Evolutionary conservation across 805 yeast species (phyloP), one percentile per base, ranked within the genome.

Genomic region (Candida boidinii): DNA sequence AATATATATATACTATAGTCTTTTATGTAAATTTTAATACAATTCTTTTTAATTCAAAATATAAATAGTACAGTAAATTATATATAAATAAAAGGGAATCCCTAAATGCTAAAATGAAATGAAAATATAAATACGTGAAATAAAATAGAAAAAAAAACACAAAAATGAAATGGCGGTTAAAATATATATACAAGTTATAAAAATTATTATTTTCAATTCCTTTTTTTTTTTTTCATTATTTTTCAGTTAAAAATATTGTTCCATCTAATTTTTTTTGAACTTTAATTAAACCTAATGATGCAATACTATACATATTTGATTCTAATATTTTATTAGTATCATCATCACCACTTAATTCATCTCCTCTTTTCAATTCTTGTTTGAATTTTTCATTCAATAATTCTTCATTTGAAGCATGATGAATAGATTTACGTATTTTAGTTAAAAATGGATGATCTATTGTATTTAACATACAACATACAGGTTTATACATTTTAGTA

Each of bases 221-320:
- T n/a, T n/a, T n/a, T n/a, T n/a, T n/a, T n/a, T n/a, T n/a, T n/a
- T n/a, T n/a, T n/a, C n/a, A n/a, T n/a, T n/a, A n/a, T n/a, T 30
- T 34, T 17, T 33, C 34, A 7, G 47, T 40, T 5, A 50, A 36
- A 12, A 49, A 28, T 7, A 53, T 23, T 19, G 43, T 31, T 4
- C 49, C 52, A 31, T 46, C 42, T 8, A 23, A 12, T 21, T 34
- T 29, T 28, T 35, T 48, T 1, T 34, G 18, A 7, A 48, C 54
- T 17, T 43, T 46, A 23, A 45, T 44, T 25, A 53, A 34, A 3
- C 58, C 58, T 19, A 44, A 29, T 7, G 39, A 28, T 3, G 54
- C 58, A 27, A 53, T 23, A 12, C 26, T 35, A 32, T 45, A 42
- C 22, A 51, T 30, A 25, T 51, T 53, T 10, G 38, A 36, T 27